phyloP scores from a whole-genome alignment of 139 green algal genomes.

The Chlamydomonas sp. region DNA sequence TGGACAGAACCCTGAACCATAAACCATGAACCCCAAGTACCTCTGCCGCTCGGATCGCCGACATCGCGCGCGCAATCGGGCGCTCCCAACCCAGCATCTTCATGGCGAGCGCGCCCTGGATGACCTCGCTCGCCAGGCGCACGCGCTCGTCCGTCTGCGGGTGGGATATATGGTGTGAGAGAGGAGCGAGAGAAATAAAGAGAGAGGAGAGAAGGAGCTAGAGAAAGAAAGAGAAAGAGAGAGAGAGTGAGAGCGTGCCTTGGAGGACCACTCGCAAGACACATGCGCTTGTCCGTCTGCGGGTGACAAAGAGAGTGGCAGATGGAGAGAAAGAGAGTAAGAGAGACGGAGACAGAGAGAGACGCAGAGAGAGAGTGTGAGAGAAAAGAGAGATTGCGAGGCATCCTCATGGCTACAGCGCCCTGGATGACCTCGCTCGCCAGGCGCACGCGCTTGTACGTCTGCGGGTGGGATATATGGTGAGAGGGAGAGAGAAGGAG shows the following conservation, averaged over 20 bases:
- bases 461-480: conserved; percentile 35
- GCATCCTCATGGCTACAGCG: conserved; percentile 75
- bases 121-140: conserved; percentile 53
- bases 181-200: not conserved
- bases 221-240: too few relatives aligned
- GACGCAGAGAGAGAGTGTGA: too few relatives aligned
- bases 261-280: not conserved
- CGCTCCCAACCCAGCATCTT: conserved; percentile 69
- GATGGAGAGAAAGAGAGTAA: too few relatives aligned
- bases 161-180: conserved; percentile 15
- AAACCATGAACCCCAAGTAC: too few relatives aligned
- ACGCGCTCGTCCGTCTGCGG: conserved; percentile 75
- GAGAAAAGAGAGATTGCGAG: too few relatives aligned
- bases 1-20: not conserved
- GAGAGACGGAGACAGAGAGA: too few relatives aligned
- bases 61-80: too few relatives aligned
- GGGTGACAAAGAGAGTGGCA: too few relatives aligned
- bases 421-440: conserved; percentile 53
- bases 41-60: too few relatives aligned
- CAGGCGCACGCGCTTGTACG: conserved; percentile 75
- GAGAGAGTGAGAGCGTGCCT: not conserved
- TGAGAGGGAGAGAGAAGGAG: conserved; percentile 1
- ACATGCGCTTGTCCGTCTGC: too few relatives aligned
- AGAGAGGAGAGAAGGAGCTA: too few relatives aligned
- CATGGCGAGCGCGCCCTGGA: conserved; percentile 59